These are phyloP conservation scores for Metschnikowia baotianmanensis DNA, from an alignment of 805 yeast genomes.

Conservation along the genomic window DNA sequence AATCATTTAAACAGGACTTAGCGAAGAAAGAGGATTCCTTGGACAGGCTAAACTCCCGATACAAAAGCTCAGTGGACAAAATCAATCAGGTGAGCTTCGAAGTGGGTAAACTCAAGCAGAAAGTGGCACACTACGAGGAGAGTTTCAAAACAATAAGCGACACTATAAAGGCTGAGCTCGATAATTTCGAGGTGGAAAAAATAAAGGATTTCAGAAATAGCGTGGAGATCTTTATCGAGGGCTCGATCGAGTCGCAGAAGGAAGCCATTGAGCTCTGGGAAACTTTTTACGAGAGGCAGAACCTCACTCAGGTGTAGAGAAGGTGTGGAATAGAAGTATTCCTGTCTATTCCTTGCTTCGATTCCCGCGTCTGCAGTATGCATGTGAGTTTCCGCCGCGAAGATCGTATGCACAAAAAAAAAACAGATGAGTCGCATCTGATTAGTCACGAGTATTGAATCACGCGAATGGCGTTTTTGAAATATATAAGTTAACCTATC, in stretches of 20 bases:
- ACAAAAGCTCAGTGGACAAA: conserved; percentile 60
- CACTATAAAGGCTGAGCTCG: conserved; percentile 66
- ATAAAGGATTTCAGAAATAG: conserved; percentile 82
- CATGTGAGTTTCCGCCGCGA: background rate
- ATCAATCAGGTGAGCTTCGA: conserved; percentile 57
- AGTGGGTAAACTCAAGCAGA: conserved; percentile 50
- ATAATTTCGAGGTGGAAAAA: conserved; percentile 68
- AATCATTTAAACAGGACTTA: conserved; percentile 45
- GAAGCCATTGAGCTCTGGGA: conserved; percentile 89
- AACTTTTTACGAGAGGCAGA: conserved; percentile 66
- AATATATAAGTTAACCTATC: too few species aligned
- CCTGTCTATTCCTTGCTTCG: background rate
- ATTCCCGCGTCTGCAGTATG: too few species aligned
- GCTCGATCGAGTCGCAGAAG: conserved; percentile 89
- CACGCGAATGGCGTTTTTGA: background rate
- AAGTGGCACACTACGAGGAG: conserved; percentile 51
- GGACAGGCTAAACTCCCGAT: conserved; percentile 43
- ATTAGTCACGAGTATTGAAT: conserved; percentile 7
- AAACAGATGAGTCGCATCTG: conserved; percentile 5
- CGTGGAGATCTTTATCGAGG: conserved; percentile 86
- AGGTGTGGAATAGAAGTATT: background rate
- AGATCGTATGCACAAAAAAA: too few species aligned
- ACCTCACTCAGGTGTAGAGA: conserved; percentile 16
- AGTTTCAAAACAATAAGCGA: conserved; percentile 64
- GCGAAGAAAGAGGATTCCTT: conserved; percentile 46